phyloP scores from a whole-genome alignment of 257 asterid species.

The Anisodus acutangulus region DNA sequence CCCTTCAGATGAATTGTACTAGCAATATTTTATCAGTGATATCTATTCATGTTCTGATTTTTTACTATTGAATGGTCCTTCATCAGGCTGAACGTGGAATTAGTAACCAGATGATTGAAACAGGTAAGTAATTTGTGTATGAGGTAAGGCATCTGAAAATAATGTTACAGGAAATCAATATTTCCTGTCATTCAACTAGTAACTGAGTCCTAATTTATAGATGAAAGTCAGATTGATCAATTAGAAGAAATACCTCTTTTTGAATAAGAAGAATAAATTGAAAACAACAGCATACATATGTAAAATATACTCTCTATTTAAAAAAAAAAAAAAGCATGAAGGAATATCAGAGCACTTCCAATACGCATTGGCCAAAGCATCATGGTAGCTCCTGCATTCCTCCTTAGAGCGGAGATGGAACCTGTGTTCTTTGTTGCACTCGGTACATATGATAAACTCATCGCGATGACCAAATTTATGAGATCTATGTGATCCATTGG shows the following conservation, averaged over 20 bases:
- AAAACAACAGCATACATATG: neutral
- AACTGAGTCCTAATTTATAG: too few species aligned
- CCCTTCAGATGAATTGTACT: too few species aligned
- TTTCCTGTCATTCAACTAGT: too few species aligned
- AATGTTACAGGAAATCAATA: too few species aligned
- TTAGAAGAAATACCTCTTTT: neutral
- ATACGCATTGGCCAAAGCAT: constrained; percentile 40
- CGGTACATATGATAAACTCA: constrained; percentile 51
- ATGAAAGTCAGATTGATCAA: neutral
- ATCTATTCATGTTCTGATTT: neutral
- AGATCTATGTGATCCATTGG: constrained; percentile 38
- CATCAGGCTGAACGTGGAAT: neutral
- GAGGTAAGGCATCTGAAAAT: too few species aligned
- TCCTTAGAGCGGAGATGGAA: constrained; percentile 50
- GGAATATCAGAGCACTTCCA: constrained; percentile 59
- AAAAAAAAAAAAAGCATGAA: neutral
- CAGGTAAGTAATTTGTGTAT: neutral
- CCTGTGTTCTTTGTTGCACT: constrained; percentile 49
- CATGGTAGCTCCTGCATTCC: constrained; percentile 57
- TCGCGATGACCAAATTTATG: constrained; percentile 44
- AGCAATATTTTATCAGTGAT: too few species aligned
- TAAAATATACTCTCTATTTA: neutral
- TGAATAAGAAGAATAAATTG: neutral
- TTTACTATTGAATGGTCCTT: too few species aligned
- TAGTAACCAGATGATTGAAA: neutral